Evolutionary conservation across 352 stramenopile species (phyloP), one percentile per base, ranked within the genome.

Genomic region (Globisporangium okanoganense): DNA sequence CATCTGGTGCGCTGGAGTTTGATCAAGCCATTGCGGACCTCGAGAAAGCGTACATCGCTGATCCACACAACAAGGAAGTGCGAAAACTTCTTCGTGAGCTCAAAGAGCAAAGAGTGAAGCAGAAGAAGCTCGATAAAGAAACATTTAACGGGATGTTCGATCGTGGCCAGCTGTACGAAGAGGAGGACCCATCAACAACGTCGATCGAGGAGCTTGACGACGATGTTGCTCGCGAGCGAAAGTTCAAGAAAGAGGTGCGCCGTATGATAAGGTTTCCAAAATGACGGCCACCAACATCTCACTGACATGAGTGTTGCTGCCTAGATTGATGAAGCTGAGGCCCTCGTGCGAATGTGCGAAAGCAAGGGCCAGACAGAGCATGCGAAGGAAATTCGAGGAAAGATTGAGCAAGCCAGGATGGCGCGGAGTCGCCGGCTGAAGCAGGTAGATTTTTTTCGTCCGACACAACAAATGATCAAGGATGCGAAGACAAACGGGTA

Each of bases 71-170:
- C 50, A 74, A 76, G 36, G 77, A 79, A 18, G 78, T 92, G 8
- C 70, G 73, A 1, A 90, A 87, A 54, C 65, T 92, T 3, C 78
- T 90, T 22, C 81, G 78, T 13, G 76, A 88, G 50, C 62, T 94
- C 2, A 81, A 84, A 48, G 79, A 91, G 29, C 82, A 92, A 51
- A 69, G 82, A 16, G 65, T 67, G 1, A 81, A 79, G 25, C 86
- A 95, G 61, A 79, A 73, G 18, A 58, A 81, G 36, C 62, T 90
- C 18, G 86, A 95, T 50, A 79, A 80, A 53, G 69, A 78, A 10
- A 95, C 85, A 5, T 95, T 95, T 64, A 90, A 69, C 12, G 86
- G 84, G 16, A 92, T 95, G 86, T 95, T 94, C 41, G 64, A 87
- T 25, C 79, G 84, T 53, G 86, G 86, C 0, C 56, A 78, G 25